These are phyloP conservation scores for Groenewaldozyma tartarivorans DNA, from an alignment of 805 yeast genomes.

Conservation along the genomic window DNA sequence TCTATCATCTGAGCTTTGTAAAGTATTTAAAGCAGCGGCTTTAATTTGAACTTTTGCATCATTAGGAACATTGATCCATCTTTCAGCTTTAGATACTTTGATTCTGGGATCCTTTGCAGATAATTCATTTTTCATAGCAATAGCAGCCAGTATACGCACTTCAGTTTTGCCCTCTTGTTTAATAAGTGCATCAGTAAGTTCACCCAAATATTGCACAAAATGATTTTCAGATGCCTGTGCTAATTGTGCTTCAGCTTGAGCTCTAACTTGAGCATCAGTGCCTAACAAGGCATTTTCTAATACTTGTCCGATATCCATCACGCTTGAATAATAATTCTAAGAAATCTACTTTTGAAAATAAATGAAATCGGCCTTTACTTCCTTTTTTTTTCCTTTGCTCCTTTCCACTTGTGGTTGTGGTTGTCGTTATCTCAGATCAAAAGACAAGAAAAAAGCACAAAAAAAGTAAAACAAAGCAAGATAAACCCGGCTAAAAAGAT, in stretches of 20 bases:
- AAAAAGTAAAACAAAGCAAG: too few relatives aligned
- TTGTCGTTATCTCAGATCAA: too few relatives aligned
- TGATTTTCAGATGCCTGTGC: slow-evolving; percentile 60
- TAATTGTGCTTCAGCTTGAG: slow-evolving; percentile 72
- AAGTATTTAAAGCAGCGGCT: slow-evolving; percentile 46
- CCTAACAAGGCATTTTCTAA: slow-evolving; percentile 62
- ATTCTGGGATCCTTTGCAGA: slow-evolving; percentile 68
- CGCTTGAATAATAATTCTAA: too few relatives aligned
- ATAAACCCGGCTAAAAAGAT: too few relatives aligned
- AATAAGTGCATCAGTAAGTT: slow-evolving; percentile 62
- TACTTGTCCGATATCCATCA: slow-evolving; percentile 52
- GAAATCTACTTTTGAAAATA: too few relatives aligned
- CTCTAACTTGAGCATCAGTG: slow-evolving; percentile 50
- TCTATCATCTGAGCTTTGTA: slow-evolving; percentile 56
- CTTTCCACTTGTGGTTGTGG: too few relatives aligned
- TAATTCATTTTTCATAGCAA: slow-evolving; percentile 78
- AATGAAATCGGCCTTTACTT: too few relatives aligned
- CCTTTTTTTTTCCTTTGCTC: too few relatives aligned
- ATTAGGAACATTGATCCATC: slow-evolving; percentile 62
- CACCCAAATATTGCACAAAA: slow-evolving; percentile 61
- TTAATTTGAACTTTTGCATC: slow-evolving; percentile 56
- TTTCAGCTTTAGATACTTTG: slow-evolving; percentile 48
- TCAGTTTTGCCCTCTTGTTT: slow-evolving; percentile 58
- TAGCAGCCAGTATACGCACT: slow-evolving; percentile 85
- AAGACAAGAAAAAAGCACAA: too few relatives aligned